Evolutionary conservation across 805 yeast species (phyloP).

Genomic region (Starmerella bacillaris): DNA sequence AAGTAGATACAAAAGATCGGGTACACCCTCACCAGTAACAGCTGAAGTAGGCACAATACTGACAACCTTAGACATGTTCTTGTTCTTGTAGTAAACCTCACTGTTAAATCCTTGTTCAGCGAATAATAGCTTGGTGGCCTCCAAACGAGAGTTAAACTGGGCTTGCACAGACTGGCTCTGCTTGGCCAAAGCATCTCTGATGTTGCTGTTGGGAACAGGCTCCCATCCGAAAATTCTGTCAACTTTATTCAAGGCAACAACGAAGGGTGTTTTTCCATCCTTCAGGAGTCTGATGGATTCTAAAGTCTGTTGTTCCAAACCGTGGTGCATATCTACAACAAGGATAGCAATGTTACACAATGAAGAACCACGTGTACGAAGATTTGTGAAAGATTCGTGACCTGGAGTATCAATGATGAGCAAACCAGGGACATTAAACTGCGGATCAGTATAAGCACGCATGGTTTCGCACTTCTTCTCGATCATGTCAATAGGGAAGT

Average conservation of each 20-base stretch:
- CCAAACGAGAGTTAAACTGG: conserved; percentile 78
- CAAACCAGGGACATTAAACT: conserved; percentile 89
- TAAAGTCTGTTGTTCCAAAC: conserved; percentile 91
- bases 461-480: conserved; percentile 79
- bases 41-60: conserved; percentile 98
- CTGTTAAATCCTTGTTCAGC: conserved; percentile 98
- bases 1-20: conserved; percentile 89
- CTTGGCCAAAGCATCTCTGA: conserved; percentile 77
- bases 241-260: conserved; percentile 91
- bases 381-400: conserved; percentile 96
- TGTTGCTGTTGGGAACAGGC: conserved; percentile 72
- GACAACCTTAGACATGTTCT: conserved; percentile 80
- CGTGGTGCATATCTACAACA: conserved; percentile 98
- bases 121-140: conserved; percentile 69
- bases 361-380: conserved; percentile 97
- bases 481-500: conserved; percentile 92
- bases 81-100: conserved; percentile 88
- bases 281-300: conserved; percentile 83
- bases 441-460: conserved; percentile 64
- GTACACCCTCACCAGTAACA: conserved; percentile 98
- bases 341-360: conserved; percentile 96
- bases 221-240: conserved; percentile 97
- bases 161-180: conserved; percentile 75
- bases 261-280: conserved; percentile 94
- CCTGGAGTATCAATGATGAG: conserved; percentile 97